phyloP scores from a whole-genome alignment of 2,329 filamentous ascomycete genomes.

The Phaeomoniella chlamydospora region DNA sequence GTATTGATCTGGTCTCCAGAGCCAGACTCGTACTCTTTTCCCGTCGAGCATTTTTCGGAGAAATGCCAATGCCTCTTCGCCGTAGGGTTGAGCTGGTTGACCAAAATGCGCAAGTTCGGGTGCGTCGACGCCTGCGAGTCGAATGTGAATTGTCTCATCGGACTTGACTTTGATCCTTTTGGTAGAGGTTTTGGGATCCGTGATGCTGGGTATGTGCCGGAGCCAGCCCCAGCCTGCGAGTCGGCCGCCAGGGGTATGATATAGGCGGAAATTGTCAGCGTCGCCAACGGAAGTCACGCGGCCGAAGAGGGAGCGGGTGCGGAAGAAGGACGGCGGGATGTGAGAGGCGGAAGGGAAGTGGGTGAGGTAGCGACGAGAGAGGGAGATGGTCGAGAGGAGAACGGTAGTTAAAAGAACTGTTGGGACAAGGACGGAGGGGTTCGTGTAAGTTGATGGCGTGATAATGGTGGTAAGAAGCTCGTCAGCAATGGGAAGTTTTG shows the following conservation, averaged over 20 bases:
- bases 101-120: constrained; percentile 92
- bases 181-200: constrained; percentile 46
- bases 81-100: constrained; percentile 68
- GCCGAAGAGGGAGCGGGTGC: constrained; percentile 62
- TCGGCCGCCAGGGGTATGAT: constrained; percentile 84
- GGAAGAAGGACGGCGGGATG: constrained; percentile 60
- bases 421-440: background rate
- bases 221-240: constrained; percentile 88
- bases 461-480: background rate
- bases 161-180: constrained; percentile 34
- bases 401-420: background rate
- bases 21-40: constrained; percentile 63
- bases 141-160: constrained; percentile 52
- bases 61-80: constrained; percentile 68
- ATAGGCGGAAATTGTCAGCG: constrained; percentile 89
- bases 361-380: constrained; percentile 47
- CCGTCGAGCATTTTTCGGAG: constrained; percentile 58
- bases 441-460: background rate
- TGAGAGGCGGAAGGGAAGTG: constrained; percentile 67
- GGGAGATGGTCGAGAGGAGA: background rate
- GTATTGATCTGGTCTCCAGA: constrained; percentile 83
- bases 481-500: background rate
- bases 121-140: constrained; percentile 83
- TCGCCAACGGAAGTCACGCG: constrained; percentile 88
- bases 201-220: constrained; percentile 1